A percentile compares a stretch with the other conserved stretches of the same genome.
Conservation (phyloP, 2,329 filamentous ascomycete genomes). For the Epichloe sp. region DNA sequence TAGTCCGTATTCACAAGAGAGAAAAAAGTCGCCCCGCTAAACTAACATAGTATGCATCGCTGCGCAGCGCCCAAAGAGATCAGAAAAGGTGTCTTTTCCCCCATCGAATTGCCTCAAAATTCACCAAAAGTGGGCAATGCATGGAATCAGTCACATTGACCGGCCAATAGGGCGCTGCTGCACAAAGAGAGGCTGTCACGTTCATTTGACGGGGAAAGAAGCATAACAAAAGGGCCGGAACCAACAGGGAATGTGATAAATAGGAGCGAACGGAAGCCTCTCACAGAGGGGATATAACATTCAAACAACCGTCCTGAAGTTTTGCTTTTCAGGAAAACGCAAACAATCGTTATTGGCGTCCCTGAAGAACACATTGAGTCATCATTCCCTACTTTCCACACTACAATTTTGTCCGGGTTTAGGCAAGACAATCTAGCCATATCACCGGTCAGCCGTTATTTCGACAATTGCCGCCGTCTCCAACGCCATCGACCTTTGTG, state of each 20-base stretch:
- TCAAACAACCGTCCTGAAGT: neutral
- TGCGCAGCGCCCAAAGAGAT: neutral
- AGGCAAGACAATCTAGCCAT: neutral
- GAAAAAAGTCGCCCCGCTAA: neutral
- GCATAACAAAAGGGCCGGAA: neutral
- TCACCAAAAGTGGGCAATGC: neutral
- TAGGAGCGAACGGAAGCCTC: neutral
- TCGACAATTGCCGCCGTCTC: neutral
- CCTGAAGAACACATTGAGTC: too few relatives aligned
- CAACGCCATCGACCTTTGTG: neutral
- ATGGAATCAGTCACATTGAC: constrained; percentile 3
- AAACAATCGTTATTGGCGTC: neutral
- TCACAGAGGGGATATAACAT: neutral
- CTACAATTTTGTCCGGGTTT: too few relatives aligned
- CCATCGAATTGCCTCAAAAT: neutral
- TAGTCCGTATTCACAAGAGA: neutral
- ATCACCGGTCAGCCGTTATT: neutral
- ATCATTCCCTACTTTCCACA: too few relatives aligned
- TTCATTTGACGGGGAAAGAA: neutral
- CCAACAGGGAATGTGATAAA: neutral
- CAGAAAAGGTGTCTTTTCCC: neutral
- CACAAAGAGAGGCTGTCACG: neutral
- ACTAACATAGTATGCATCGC: neutral
- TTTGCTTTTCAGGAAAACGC: neutral
- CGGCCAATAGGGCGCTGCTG: neutral